These are phyloP conservation scores for Arabidopsis thaliana DNA, from an alignment of 345 rosid genomes.

Conservation along the genomic window DNA sequence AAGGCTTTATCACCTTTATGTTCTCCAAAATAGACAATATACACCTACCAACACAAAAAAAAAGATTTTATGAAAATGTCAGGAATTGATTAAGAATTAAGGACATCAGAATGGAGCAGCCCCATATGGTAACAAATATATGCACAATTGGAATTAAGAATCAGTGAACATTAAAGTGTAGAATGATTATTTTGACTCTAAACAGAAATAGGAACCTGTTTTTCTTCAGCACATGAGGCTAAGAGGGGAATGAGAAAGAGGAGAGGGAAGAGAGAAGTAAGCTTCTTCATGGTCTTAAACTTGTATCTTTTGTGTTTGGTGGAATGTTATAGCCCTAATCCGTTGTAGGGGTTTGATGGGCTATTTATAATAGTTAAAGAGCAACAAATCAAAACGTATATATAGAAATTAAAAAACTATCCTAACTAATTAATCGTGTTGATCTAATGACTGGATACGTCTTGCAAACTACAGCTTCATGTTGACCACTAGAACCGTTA, in stretches of 20 bases:
- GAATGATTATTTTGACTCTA: background rate
- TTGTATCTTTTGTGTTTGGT: background rate
- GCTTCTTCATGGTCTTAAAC: conserved; percentile 43
- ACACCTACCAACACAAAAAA: conserved; percentile 51
- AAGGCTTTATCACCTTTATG: conserved; percentile 58
- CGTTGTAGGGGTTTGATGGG: conserved; percentile 23
- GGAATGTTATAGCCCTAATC: conserved; percentile 27
- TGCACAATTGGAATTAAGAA: conserved; percentile 9
- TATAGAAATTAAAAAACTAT: background rate
- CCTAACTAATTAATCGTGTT: conserved; percentile 1
- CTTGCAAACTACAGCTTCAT: too few relatives aligned
- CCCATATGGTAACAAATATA: conserved; percentile 1
- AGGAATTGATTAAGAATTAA: conserved; percentile 4
- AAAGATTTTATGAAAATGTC: conserved; percentile 3
- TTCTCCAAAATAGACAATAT: conserved; percentile 72
- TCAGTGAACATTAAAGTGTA: conserved; percentile 6
- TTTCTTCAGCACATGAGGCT: conserved; percentile 47
- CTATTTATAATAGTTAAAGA: conserved; percentile 35
- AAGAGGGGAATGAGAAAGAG: conserved; percentile 51
- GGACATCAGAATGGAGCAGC: background rate
- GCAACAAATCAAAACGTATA: conserved; percentile 23
- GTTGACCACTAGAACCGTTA: too few relatives aligned
- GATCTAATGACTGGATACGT: background rate
- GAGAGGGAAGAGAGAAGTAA: conserved; percentile 40
- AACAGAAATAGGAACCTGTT: conserved; percentile 43